Evolutionary conservation across 805 yeast genomes (phyloP).

Genomic region (Metschnikowia similis): DNA sequence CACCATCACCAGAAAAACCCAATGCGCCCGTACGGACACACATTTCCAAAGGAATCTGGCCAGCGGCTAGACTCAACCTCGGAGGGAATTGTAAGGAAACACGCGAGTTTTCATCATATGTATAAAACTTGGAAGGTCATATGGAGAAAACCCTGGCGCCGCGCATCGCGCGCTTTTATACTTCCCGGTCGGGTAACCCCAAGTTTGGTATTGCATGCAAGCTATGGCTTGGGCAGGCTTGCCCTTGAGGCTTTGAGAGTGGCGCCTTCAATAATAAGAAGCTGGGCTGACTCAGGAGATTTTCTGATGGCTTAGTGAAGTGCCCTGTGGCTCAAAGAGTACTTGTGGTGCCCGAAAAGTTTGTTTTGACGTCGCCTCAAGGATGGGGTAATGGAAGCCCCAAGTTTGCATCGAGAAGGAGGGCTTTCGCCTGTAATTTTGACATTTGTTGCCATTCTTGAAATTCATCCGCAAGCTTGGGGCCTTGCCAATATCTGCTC

Average conservation of each 20-base stretch:
- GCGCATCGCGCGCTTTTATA: slow-evolving; percentile 16
- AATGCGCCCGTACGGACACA: slow-evolving; percentile 28
- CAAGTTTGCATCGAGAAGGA: no score
- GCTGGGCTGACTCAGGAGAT: no score
- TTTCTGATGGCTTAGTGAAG: no score
- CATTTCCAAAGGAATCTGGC: slow-evolving; percentile 33
- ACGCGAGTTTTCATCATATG: slow-evolving; percentile 63
- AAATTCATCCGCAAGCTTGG: no score
- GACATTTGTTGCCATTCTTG: no score
- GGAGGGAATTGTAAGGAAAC: slow-evolving; percentile 40
- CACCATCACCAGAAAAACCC: slow-evolving; percentile 46
- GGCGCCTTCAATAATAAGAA: no score
- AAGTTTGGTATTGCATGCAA: background rate
- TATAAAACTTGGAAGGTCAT: slow-evolving; percentile 68
- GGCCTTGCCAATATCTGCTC: background rate
- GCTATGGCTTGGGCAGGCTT: background rate
- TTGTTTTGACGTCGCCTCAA: no score
- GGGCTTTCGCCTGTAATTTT: no score
- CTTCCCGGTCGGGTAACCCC: slow-evolving; percentile 21
- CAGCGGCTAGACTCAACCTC: slow-evolving; percentile 33
- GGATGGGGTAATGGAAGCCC: no score
- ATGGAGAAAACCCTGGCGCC: slow-evolving; percentile 23
- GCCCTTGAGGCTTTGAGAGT: no score
- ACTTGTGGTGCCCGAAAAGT: no score
- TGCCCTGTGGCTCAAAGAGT: no score